Evolutionary conservation across 2,329 filamentous ascomycete species (phyloP).

Genomic region (Basipetospora sp.): DNA sequence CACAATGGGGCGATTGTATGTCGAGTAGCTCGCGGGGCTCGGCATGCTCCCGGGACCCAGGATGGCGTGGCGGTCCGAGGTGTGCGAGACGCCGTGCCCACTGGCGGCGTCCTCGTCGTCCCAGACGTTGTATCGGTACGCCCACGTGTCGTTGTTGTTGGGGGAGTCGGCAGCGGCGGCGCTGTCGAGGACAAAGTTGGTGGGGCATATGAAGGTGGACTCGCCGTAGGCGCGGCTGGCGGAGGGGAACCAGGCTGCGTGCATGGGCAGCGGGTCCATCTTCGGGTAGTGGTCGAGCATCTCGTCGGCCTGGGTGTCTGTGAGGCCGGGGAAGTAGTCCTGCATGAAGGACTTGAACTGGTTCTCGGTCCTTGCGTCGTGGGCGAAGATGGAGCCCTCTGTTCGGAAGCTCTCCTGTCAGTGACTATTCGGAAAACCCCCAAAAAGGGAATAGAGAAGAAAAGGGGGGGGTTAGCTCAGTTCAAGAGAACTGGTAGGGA

Average conservation of each 20-base stretch:
- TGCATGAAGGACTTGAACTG: conserved; percentile 26
- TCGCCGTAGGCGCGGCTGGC: conserved; percentile 29
- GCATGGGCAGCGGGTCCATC: conserved; percentile 19
- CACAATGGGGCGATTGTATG: conserved; percentile 30
- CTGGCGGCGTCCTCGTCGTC: conserved; percentile 20
- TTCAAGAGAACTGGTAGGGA: not conserved
- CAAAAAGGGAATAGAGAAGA: conserved; percentile 8
- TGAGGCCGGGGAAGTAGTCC: conserved; percentile 33
- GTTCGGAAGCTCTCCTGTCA: not conserved
- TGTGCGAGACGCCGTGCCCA: conserved; percentile 34
- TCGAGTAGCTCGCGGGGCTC: conserved; percentile 24
- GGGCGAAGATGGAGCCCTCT: conserved; percentile 33
- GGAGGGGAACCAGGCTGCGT: conserved; percentile 29
- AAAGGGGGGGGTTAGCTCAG: not conserved
- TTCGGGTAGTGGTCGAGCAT: conserved; percentile 27
- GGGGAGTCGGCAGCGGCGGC: conserved; percentile 12
- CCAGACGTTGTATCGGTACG: conserved; percentile 35
- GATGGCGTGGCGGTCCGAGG: conserved; percentile 32
- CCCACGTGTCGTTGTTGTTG: conserved; percentile 22
- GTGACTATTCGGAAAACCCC: no score
- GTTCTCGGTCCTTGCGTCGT: conserved; percentile 20
- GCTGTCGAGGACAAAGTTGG: conserved; percentile 23
- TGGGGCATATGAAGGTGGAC: conserved; percentile 29
- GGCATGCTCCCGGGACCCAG: conserved; percentile 26
- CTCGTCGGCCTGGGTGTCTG: conserved; percentile 17